Evolutionary conservation across 2,329 filamentous ascomycete species (phyloP), one percentile per base, ranked within the genome.

Genomic region (Aspergillus spinulosporus): DNA sequence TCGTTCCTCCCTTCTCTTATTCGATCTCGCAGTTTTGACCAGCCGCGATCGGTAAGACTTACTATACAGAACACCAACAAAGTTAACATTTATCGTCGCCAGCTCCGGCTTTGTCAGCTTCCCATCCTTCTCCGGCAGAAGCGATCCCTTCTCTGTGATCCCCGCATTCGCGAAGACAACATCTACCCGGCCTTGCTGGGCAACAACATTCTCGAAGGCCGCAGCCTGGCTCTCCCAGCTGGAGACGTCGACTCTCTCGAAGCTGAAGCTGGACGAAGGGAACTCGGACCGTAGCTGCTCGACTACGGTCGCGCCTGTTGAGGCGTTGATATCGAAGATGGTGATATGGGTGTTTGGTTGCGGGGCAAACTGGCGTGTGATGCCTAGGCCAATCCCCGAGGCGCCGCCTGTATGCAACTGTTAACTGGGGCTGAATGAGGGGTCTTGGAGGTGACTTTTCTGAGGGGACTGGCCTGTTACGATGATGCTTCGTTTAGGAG

Each of bases 91-190:
- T 55, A 79, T 44, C 1, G 71, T 72, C 21, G 57, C 66, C 36
- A 78, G 53, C 14, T 65, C 62, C 39, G 75, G 74, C 60, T 74
- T 71, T 7, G 58, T 56, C 2, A 74, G 73, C 43, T 59, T 50
- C 28, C 67, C 46, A 12, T 55, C 52, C 36, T 50, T 55, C 46
- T 55, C 52, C 5, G 45, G 49, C 74, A 80, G 53, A 7, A 77
- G 63, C 55, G 68, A 68, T 5, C 72, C 76, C 52, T 73, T 69
- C 63, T 78, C 76, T 0, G 76, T 76, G 34, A 82, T 74, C 1
- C 79, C 80, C 0, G 80, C 79, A 60, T 82, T 82, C 28, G 79
- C 79, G 64, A 80, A 75, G 5, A 81, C 78, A 2, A 80, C 61
- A 55, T 82, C 78, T 14, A 82, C 62, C 9, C 66, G 64, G 1